Base-by-base conservation (phyloP, 441 rosid genomes). In the Euphorbia celastroides region DNA sequence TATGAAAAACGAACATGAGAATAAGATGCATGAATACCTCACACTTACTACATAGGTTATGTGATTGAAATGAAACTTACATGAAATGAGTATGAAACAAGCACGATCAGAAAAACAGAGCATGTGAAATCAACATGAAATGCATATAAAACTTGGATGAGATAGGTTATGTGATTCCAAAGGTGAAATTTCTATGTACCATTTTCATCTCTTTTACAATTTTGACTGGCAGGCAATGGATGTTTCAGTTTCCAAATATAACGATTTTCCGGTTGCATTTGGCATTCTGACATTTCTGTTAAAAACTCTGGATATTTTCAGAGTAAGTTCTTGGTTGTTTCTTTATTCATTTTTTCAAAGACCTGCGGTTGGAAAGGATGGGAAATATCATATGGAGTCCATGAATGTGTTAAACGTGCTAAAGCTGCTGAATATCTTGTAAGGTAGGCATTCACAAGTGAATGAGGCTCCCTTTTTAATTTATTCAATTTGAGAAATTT, bases 311-410 rank as follows among this genome's bases (percentile, higher is more conserved):
- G 50, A 28, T 22, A 42, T 5, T 17, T 42, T 17, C 5, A 11
- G 5, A 41, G 32, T 17, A 30, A 30, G 22, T 73, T 67, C 41
- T 59, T 59, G 60, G 41, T 20, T 55, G 20, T 56, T 61, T 54
- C 58, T 32, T 17, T 22, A 62, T 34, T 71, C 57, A 36, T 78
- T 46, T 32, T 77, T 68, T 59, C 61, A 79, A n/a, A 88, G 98
- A 89, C 83, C 59, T 72, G 84, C 75, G 98, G 98, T 64, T 93
- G 98, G 98, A 87, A 90, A 82, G 77, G 77, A 70, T 93, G 98
- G 55, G 98, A 93, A 75, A 86, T 93, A 76, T 93, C 98, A 1
- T 93, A 93, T 80, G 96, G 94, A 74, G 98, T 97, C 60, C 72
- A 77, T 67, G 83, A 78, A 74, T 81, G 91, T 71, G 78, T 87